phyloP scores from a whole-genome alignment of 345 rosid species.

The Salix caprea region DNA sequence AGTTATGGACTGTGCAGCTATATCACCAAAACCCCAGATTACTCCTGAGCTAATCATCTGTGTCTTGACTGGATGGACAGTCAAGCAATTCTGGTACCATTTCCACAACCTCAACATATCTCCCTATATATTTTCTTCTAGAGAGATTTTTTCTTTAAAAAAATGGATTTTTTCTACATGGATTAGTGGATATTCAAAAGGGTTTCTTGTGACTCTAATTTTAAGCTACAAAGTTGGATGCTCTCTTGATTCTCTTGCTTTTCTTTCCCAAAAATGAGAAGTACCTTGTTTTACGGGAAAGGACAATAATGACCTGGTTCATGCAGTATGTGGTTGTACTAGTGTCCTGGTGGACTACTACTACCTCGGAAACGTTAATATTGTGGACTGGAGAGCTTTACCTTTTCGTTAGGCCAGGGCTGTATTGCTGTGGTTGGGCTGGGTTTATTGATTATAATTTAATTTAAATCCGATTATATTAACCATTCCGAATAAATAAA shows the following conservation, averaged over 20 bases:
- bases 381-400: too few species aligned
- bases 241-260: background rate
- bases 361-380: too few species aligned
- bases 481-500: too few species aligned
- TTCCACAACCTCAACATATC: conserved; percentile 35
- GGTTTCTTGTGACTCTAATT: background rate
- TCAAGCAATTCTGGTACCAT: conserved; percentile 41
- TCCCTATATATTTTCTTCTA: background rate
- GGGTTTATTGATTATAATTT: too few species aligned
- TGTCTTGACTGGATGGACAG: conserved; percentile 38
- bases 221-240: too few species aligned
- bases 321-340: background rate
- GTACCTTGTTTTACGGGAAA: too few species aligned
- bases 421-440: too few species aligned
- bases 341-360: background rate
- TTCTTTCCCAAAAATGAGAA: background rate
- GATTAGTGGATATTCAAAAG: background rate
- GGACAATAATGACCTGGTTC: background rate
- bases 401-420: too few species aligned
- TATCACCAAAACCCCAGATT: conserved; percentile 44
- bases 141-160: background rate
- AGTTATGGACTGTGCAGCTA: conserved; percentile 40
- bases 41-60: conserved; percentile 41
- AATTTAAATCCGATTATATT: too few species aligned
- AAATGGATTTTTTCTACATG: background rate